Percentiles rank a stretch among this genome's conserved stretches.
These are phyloP conservation scores for Lotmaria passim DNA, from an alignment of 208 protist genomes.

Conservation along the genomic window DNA sequence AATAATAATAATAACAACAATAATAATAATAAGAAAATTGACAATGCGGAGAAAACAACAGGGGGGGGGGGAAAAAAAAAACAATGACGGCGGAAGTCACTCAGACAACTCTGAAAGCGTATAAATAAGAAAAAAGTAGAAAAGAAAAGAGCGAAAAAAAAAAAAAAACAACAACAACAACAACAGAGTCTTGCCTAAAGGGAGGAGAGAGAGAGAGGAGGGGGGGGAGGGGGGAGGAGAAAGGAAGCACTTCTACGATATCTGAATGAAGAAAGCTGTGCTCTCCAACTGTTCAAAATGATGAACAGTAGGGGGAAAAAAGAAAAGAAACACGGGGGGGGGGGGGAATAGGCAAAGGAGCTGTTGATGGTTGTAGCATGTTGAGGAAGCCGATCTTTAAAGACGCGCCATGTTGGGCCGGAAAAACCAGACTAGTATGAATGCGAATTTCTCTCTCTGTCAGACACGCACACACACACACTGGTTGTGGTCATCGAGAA, in stretches of 20 bases:
- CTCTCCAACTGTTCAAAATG: too few relatives aligned
- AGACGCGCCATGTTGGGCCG: too few relatives aligned
- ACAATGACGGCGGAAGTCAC: not conserved
- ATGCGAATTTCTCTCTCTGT: too few relatives aligned
- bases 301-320: too few relatives aligned
- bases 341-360: too few relatives aligned
- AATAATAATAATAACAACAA: not conserved
- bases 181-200: conserved; percentile 2
- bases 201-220: conserved; percentile 9
- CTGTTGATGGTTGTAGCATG: too few relatives aligned
- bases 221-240: not conserved
- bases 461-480: too few relatives aligned
- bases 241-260: conserved; percentile 5
- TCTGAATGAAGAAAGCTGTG: too few relatives aligned
- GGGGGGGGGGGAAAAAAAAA: not conserved
- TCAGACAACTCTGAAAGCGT: not conserved
- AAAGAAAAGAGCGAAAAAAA: not conserved
- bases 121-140: conserved; percentile 2
- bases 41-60: not conserved
- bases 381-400: too few relatives aligned
- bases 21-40: not conserved
- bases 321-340: too few relatives aligned
- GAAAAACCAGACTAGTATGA: too few relatives aligned
- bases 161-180: not conserved
- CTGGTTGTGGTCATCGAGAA: too few relatives aligned